Conservation (phyloP, 345 rosid species). For the Nasturtium officinale region DNA sequence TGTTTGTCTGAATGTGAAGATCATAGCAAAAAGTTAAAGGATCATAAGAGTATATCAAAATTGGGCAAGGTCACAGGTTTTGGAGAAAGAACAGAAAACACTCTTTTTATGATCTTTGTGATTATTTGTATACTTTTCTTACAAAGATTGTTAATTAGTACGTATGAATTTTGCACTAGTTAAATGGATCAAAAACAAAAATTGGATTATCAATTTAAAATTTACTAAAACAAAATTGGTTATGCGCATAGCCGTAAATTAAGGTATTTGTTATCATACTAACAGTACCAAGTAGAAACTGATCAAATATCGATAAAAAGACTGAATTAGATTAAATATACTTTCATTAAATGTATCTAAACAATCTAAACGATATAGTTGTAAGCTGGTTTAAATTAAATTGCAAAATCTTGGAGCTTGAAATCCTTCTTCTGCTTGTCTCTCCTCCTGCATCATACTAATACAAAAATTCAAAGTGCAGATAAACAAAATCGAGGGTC, state of each 20-base stretch:
- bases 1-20: not conserved
- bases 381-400: not conserved
- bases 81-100: not conserved
- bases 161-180: not conserved
- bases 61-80: not conserved
- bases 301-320: not conserved
- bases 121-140: not conserved
- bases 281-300: not conserved
- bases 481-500: not conserved
- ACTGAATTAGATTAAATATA: not conserved
- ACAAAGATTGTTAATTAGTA: slow-evolving; percentile 2
- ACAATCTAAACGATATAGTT: too few species aligned
- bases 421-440: too few species aligned
- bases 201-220: fast-evolving
- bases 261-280: not conserved
- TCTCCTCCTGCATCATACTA: not conserved
- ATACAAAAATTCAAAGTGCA: not conserved
- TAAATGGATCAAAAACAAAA: not conserved
- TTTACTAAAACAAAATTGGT: not conserved
- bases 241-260: not conserved
- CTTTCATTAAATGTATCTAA: too few species aligned
- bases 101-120: not conserved
- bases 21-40: not conserved
- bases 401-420: not conserved
- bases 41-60: not conserved